phyloP scores from a whole-genome alignment of 345 rosid species.

The Mangifera indica region DNA sequence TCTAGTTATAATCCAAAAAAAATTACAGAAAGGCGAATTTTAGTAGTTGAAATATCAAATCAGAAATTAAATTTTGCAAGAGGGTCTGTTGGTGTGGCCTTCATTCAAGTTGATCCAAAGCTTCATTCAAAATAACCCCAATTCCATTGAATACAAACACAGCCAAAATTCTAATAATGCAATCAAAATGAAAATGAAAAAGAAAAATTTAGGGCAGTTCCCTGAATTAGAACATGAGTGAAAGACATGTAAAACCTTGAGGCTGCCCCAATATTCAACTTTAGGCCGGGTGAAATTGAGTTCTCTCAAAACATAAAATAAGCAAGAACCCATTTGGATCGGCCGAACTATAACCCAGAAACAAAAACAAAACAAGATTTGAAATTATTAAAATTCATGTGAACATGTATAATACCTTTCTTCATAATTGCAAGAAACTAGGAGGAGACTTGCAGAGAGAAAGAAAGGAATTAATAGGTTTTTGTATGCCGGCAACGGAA shows the following conservation, averaged over 20 bases:
- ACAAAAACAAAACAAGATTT: background rate
- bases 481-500: constrained; percentile 9
- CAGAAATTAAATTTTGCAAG: no score
- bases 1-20: no score
- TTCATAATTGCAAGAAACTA: background rate
- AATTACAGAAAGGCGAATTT: no score
- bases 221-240: constrained; percentile 8
- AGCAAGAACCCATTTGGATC: constrained; percentile 20
- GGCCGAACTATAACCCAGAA: background rate
- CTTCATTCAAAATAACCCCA: no score
- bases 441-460: background rate
- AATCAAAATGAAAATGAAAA: background rate
- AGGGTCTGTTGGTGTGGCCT: no score
- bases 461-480: background rate
- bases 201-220: background rate
- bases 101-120: no score
- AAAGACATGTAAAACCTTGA: constrained; percentile 8
- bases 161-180: no score
- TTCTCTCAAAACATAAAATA: background rate
- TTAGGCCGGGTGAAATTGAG: constrained; percentile 25
- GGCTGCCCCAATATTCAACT: constrained; percentile 1
- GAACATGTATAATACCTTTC: background rate
- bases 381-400: background rate
- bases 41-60: no score
- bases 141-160: no score